Percentiles rank a stretch among this genome's conserved stretches.
Conservation (phyloP, 2,329 filamentous ascomycete genomes). For the Alternaria conjuncta region DNA sequence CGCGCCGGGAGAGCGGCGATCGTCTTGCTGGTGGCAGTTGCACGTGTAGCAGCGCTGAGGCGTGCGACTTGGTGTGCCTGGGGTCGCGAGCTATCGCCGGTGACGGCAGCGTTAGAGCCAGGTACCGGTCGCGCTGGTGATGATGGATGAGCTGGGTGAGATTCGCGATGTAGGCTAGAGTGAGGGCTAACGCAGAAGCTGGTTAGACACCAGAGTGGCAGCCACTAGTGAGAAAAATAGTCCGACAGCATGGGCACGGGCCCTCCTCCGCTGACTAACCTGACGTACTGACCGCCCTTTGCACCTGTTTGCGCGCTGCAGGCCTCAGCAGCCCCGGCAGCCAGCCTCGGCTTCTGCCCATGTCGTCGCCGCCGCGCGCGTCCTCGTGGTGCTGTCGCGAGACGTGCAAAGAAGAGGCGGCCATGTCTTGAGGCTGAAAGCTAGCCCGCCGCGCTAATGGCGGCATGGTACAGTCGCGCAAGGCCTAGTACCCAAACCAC, state of each 20-base stretch:
- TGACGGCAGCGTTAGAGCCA: slow-evolving; percentile 37
- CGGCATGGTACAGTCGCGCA: slow-evolving; percentile 23
- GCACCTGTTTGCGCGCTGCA: slow-evolving; percentile 7
- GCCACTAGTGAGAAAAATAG: slow-evolving; percentile 27
- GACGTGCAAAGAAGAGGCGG: slow-evolving; percentile 34
- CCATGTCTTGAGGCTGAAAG: slow-evolving; percentile 39
- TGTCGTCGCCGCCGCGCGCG: slow-evolving; percentile 1
- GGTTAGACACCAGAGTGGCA: slow-evolving; percentile 44
- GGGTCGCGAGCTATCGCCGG: slow-evolving; percentile 26
- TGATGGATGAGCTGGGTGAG: slow-evolving; percentile 37
- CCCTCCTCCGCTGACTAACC: slow-evolving; percentile 26
- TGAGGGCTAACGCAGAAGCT: slow-evolving; percentile 27
- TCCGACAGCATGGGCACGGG: slow-evolving; percentile 2
- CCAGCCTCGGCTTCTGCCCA: slow-evolving; percentile 3
- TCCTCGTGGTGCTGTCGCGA: slow-evolving; percentile 18
- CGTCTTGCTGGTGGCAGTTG: slow-evolving; percentile 33
- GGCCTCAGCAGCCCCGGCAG: background rate
- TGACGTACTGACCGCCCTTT: slow-evolving; percentile 17
- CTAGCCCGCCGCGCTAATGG: slow-evolving; percentile 37
- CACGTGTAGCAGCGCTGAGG: slow-evolving; percentile 43
- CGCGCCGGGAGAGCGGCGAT: slow-evolving; percentile 25
- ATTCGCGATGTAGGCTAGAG: slow-evolving; percentile 48
- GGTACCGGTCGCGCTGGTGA: slow-evolving; percentile 28
- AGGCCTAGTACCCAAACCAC: slow-evolving; percentile 30
- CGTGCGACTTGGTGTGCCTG: slow-evolving; percentile 29